These are phyloP conservation scores for Allium fistulosum DNA, from an alignment of 106 monocot species.

Conservation along the genomic window DNA sequence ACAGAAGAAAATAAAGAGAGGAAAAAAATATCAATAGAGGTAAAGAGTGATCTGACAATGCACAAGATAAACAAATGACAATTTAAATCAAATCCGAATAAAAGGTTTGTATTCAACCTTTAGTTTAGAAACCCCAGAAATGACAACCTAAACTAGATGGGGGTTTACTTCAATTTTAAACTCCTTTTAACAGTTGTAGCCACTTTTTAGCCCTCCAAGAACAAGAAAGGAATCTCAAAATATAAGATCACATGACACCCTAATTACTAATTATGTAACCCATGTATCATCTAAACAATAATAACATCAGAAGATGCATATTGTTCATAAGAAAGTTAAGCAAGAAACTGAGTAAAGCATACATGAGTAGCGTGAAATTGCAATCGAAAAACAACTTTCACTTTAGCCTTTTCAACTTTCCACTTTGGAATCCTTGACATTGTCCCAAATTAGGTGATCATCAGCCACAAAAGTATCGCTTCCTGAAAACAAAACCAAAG, in stretches of 20 bases:
- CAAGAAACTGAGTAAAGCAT: constrained; percentile 19
- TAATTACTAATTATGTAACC: not conserved
- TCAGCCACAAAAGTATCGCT: constrained; percentile 12
- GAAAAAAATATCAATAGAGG: not conserved
- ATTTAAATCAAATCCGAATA: not conserved
- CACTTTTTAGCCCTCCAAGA: not conserved
- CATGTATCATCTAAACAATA: constrained; percentile 7
- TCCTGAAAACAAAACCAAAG: constrained; percentile 4
- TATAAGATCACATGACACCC: constrained; percentile 13
- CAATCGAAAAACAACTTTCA: constrained; percentile 91
- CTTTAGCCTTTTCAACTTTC: constrained; percentile 92
- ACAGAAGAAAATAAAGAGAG: not conserved
- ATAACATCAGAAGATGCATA: not conserved
- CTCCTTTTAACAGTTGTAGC: constrained; percentile 3
- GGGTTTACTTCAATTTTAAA: not conserved
- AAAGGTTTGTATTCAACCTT: no score
- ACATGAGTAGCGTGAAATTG: constrained; percentile 95
- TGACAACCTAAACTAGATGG: no score
- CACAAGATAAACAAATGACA: not conserved
- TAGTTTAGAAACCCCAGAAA: no score
- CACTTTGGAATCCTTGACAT: constrained; percentile 97
- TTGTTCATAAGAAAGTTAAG: constrained; percentile 7
- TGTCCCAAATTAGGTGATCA: constrained; percentile 27
- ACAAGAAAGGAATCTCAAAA: constrained; percentile 24
- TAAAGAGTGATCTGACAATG: not conserved